Percentiles rank a stretch among this genome's conserved stretches.
Conservation (phyloP, 495 filamentous ascomycete species). For the Chlorociboria aeruginascens region DNA sequence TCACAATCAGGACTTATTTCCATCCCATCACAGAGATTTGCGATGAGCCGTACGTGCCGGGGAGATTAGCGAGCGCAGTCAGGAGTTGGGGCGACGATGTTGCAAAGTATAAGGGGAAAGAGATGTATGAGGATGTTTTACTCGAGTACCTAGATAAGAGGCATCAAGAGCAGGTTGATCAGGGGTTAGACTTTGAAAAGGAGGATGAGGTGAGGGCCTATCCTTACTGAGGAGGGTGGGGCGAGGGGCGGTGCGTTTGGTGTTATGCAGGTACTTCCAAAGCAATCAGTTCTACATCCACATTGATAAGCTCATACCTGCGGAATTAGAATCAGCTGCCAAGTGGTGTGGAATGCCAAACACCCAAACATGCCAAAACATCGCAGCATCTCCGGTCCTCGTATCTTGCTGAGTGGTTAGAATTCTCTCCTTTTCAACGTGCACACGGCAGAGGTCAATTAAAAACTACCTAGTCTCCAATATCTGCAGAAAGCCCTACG, state of each 20-base stretch:
- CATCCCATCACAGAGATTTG: conserved; percentile 53
- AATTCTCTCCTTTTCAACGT: no score
- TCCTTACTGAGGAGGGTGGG: conserved; percentile 12
- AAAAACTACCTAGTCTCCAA: no score
- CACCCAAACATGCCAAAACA: no score
- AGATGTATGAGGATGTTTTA: conserved; percentile 65
- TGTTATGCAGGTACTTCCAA: not conserved
- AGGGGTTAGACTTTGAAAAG: conserved; percentile 46
- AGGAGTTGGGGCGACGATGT: conserved; percentile 86
- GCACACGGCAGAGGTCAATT: no score
- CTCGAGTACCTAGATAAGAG: conserved; percentile 72
- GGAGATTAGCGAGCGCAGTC: conserved; percentile 57
- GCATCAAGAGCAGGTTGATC: conserved; percentile 63
- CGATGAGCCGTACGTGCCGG: conserved; percentile 60
- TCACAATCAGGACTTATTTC: conserved; percentile 74
- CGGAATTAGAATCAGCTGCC: not conserved
- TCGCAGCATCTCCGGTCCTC: no score
- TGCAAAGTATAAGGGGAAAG: conserved; percentile 70
- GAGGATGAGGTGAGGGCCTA: conserved; percentile 48
- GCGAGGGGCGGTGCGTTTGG: not conserved
- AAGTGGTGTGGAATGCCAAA: not conserved
- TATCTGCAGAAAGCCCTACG: no score
- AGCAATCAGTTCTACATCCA: no score
- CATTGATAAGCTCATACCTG: no score
- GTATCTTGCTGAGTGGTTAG: no score